Conservation (phyloP, 2,329 filamentous ascomycete species). For the Aspergillus cejpii region DNA sequence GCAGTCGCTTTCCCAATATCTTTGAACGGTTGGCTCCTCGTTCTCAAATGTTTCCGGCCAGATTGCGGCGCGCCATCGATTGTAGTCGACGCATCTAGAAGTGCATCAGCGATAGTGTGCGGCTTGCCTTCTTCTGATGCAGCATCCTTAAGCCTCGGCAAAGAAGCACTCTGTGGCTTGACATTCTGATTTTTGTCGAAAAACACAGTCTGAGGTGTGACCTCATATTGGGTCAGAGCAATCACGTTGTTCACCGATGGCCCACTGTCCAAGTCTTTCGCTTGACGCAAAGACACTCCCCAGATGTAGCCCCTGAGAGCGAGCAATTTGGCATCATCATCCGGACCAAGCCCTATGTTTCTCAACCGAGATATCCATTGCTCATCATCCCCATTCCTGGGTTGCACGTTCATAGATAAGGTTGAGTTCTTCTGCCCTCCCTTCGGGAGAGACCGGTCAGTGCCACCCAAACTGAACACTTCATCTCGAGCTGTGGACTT, state of each 20-base stretch:
- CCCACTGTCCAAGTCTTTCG: conserved; percentile 43
- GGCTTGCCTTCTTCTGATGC: conserved; percentile 41
- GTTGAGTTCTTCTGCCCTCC: conserved; percentile 41
- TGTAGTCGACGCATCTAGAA: conserved; percentile 84
- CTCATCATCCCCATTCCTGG: conserved; percentile 86
- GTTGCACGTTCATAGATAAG: conserved; percentile 52
- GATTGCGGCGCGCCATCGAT: conserved; percentile 60
- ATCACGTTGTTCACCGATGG: conserved; percentile 61
- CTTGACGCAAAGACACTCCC: conserved; percentile 68
- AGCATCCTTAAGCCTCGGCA: conserved; percentile 25
- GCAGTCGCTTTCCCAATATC: conserved; percentile 18
- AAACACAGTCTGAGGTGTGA: conserved; percentile 82
- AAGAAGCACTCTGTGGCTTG: conserved; percentile 29
- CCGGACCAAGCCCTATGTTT: conserved; percentile 70
- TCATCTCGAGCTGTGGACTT: conserved; percentile 64
- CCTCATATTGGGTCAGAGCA: conserved; percentile 64
- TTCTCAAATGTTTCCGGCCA: conserved; percentile 36
- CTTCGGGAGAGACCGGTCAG: conserved; percentile 53
- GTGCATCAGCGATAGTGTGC: conserved; percentile 81
- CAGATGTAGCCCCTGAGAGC: conserved; percentile 86
- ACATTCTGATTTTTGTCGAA: conserved; percentile 70
- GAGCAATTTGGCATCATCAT: conserved; percentile 86
- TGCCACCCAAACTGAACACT: conserved; percentile 60
- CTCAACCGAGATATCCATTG: conserved; percentile 81
- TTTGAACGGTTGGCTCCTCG: conserved; percentile 38